A percentile compares a stretch with the other conserved stretches of the same genome.
Evolutionary conservation across 176 grass and related monocot species (phyloP).

Genomic region (Cymbopogon citratus): DNA sequence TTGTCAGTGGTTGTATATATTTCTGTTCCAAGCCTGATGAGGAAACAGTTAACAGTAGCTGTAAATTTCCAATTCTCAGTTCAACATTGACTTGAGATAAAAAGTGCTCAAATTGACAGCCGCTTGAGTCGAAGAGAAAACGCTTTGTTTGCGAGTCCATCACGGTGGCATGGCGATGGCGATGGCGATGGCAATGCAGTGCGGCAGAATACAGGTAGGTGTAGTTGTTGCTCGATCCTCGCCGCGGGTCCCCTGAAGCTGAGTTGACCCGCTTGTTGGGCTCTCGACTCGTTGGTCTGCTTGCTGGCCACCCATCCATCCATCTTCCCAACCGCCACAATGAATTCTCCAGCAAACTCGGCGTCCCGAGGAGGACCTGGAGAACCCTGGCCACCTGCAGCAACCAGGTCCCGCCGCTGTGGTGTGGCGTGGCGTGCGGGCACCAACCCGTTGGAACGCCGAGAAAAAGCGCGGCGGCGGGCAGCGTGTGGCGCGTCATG

Average conservation of each 20-base stretch:
- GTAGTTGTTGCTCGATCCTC: background rate
- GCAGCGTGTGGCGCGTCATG: background rate
- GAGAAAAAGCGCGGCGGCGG: background rate
- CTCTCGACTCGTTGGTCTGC: conserved; percentile 3
- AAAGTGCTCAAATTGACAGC: too few relatives aligned
- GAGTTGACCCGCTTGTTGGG: too few relatives aligned
- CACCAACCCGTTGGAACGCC: background rate
- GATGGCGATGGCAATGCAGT: too few relatives aligned
- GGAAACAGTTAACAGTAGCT: background rate
- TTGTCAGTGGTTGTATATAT: background rate
- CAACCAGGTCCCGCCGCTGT: too few relatives aligned
- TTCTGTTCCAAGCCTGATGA: background rate
- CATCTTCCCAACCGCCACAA: background rate
- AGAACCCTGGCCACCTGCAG: background rate
- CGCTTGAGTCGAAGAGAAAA: too few relatives aligned
- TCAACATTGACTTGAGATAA: too few relatives aligned
- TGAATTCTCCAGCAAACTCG: conserved; percentile 9
- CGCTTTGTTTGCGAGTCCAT: too few relatives aligned
- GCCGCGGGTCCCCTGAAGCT: background rate
- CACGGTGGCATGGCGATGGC: too few relatives aligned
- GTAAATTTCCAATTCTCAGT: too few relatives aligned
- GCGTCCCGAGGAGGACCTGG: background rate
- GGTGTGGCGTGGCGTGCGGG: background rate
- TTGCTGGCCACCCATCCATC: conserved; percentile 13
- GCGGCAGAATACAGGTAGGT: background rate